These are phyloP conservation scores for Polygonum aviculare DNA, from an alignment of 148 eudicot species.

Conservation along the genomic window DNA sequence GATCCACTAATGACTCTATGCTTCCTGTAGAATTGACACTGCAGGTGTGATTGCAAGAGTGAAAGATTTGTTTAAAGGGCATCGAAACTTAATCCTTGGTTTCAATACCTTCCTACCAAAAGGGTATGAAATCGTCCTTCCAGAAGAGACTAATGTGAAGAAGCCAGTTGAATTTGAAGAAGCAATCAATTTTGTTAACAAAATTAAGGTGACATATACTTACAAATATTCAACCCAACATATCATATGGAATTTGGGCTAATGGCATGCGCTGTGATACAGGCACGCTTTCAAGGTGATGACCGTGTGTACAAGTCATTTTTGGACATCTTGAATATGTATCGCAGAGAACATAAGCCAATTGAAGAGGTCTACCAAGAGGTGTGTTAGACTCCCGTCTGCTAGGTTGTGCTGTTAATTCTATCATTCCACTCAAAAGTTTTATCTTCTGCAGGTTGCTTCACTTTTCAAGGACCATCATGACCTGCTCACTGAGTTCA, in stretches of 20 bases:
- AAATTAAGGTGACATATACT: constrained; percentile 62
- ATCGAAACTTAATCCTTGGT: constrained; percentile 74
- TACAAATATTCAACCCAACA: background rate
- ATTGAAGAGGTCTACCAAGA: constrained; percentile 50
- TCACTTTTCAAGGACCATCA: constrained; percentile 41
- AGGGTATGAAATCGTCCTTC: constrained; percentile 82
- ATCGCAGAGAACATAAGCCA: constrained; percentile 41
- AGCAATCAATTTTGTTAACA: constrained; percentile 92
- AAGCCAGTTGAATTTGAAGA: constrained; percentile 88
- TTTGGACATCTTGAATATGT: constrained; percentile 53
- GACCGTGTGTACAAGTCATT: constrained; percentile 57
- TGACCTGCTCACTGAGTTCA: constrained; percentile 53
- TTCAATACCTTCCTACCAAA: constrained; percentile 96
- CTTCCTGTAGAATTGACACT: constrained; percentile 68
- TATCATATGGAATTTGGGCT: background rate
- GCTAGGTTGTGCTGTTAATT: background rate
- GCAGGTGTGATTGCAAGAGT: constrained; percentile 89
- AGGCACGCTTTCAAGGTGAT: constrained; percentile 58
- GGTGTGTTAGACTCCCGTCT: constrained; percentile 27
- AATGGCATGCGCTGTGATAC: constrained; percentile 18
- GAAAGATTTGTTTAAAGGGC: constrained; percentile 91
- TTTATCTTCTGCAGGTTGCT: constrained; percentile 31
- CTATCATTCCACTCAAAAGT: background rate
- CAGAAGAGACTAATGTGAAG: constrained; percentile 67
- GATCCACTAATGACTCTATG: background rate